Conservation (phyloP, 2,329 filamentous ascomycete species). For the Coniochaeta ligniaria region DNA sequence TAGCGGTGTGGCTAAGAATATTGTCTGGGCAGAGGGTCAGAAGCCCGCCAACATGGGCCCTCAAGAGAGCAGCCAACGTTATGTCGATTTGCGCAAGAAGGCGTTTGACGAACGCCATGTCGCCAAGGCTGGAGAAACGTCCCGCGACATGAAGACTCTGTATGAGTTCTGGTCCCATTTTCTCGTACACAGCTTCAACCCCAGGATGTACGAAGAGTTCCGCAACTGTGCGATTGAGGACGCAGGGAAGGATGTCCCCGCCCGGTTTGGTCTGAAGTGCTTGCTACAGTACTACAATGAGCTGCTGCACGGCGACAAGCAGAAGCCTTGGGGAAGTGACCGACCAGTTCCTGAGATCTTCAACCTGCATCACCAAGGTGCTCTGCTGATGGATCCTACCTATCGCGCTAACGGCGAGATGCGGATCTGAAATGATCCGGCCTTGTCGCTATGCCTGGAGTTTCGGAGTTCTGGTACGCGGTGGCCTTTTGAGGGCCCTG, state of each 20-base stretch:
- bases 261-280: constrained; percentile 49
- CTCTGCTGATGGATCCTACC: constrained; percentile 10
- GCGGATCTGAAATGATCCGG: constrained; percentile 5
- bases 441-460: background rate
- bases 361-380: constrained; percentile 18
- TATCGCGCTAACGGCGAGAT: constrained; percentile 7
- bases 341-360: constrained; percentile 20
- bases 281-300: constrained; percentile 57
- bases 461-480: constrained; percentile 3
- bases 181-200: constrained; percentile 66
- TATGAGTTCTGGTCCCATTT: constrained; percentile 73
- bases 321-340: constrained; percentile 15
- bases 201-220: constrained; percentile 70
- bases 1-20: constrained; percentile 2
- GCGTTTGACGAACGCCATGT: constrained; percentile 29
- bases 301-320: constrained; percentile 14
- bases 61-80: constrained; percentile 8
- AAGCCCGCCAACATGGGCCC: constrained; percentile 2
- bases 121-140: constrained; percentile 27
- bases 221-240: constrained; percentile 60
- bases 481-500: background rate
- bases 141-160: constrained; percentile 55
- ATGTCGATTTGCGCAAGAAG: constrained; percentile 28
- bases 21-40: constrained; percentile 12
- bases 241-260: constrained; percentile 32